Conservation (phyloP, 495 filamentous ascomycete species). For the Penicillium lagena region DNA sequence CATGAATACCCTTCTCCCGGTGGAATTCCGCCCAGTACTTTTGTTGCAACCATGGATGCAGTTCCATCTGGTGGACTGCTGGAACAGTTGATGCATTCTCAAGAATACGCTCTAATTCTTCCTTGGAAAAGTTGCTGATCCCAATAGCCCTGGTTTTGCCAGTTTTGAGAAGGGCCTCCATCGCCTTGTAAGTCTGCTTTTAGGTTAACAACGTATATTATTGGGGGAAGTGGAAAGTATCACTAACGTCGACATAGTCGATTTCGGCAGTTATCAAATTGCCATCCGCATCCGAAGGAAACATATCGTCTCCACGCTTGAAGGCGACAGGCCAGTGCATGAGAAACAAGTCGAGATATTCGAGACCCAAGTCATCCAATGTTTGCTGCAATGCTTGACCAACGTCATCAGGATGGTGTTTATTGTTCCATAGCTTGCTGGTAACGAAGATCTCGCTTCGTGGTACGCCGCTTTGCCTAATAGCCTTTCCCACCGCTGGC, state of each 20-base stretch:
- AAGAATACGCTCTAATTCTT: slow-evolving; percentile 60
- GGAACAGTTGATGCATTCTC: slow-evolving; percentile 53
- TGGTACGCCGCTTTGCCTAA: slow-evolving; percentile 46
- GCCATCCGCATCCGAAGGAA: slow-evolving; percentile 42
- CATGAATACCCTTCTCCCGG: slow-evolving; percentile 48
- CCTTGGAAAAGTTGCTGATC: slow-evolving; percentile 68
- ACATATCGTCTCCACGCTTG: slow-evolving; percentile 28
- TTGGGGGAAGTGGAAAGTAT: neutral
- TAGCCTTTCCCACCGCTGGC: slow-evolving; percentile 47
- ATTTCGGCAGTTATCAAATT: slow-evolving; percentile 35
- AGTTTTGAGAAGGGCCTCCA: slow-evolving; percentile 52
- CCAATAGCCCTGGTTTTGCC: slow-evolving; percentile 63
- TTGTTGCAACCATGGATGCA: slow-evolving; percentile 59
- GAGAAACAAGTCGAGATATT: slow-evolving; percentile 65
- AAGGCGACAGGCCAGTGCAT: slow-evolving; percentile 64
- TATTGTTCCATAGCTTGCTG: slow-evolving; percentile 64
- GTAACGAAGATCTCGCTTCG: slow-evolving; percentile 62
- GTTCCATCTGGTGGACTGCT: slow-evolving; percentile 61
- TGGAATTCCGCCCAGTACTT: slow-evolving; percentile 49
- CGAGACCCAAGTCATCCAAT: slow-evolving; percentile 52
- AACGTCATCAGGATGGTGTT: slow-evolving; percentile 59
- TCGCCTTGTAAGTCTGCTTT: slow-evolving; percentile 53
- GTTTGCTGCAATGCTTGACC: slow-evolving; percentile 52
- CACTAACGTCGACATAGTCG: slow-evolving; percentile 45
- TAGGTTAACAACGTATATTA: neutral